These are phyloP conservation scores for Hyaloscypha hepaticicola DNA, from an alignment of 495 filamentous ascomycete species.

Conservation along the genomic window DNA sequence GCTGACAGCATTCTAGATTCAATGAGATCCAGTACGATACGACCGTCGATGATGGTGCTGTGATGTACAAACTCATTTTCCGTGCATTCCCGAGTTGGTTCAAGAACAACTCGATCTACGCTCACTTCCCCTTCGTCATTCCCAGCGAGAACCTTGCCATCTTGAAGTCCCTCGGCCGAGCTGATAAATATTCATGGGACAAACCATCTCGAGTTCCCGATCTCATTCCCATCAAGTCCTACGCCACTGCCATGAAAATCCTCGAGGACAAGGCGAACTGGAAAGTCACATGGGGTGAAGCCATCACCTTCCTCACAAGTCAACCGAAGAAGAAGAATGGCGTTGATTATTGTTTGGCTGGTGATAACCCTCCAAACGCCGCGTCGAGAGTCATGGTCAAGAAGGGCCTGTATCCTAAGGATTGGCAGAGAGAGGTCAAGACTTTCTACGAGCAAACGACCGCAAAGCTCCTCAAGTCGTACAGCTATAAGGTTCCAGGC, in stretches of 20 bases:
- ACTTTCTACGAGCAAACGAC: constrained; percentile 65
- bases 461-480: constrained; percentile 59
- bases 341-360: constrained; percentile 55
- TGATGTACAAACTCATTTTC: constrained; percentile 80
- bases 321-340: constrained; percentile 44
- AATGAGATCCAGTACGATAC: constrained; percentile 70
- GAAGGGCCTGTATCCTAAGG: constrained; percentile 55
- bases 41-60: constrained; percentile 76
- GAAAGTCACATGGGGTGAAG: constrained; percentile 61
- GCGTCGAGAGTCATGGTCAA: constrained; percentile 52
- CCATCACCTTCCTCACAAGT: constrained; percentile 51
- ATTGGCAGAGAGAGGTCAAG: constrained; percentile 58
- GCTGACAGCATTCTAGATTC: constrained; percentile 37
- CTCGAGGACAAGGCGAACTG: constrained; percentile 61
- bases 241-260: constrained; percentile 61
- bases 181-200: constrained; percentile 70
- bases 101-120: constrained; percentile 77
- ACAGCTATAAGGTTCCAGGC: constrained; percentile 52
- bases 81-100: constrained; percentile 80
- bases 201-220: constrained; percentile 53
- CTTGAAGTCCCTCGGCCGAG: constrained; percentile 66
- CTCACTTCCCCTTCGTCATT: constrained; percentile 85
- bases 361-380: constrained; percentile 48
- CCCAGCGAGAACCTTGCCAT: constrained; percentile 73
- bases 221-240: constrained; percentile 56